Evolutionary conservation across 2,329 filamentous ascomycete genomes (phyloP), one percentile per base, ranked within the genome.

Genomic region (Alternaria angustiovoidea): DNA sequence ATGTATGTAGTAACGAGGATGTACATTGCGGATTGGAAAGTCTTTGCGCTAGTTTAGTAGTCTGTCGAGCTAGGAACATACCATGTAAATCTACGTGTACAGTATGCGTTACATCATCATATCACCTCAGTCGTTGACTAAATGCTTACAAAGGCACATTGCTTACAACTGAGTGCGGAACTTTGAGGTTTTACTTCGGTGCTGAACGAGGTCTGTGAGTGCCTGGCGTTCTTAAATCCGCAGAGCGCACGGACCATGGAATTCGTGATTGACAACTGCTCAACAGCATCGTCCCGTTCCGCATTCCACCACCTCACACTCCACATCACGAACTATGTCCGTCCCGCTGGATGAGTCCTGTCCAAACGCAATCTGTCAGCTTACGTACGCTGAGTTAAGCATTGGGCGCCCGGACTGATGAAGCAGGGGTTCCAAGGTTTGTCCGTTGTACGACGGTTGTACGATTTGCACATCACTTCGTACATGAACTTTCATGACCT

Each of bases 1-100:
- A 48, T 77, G 43, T 77, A 76, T 28, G 59, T 64, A 0, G 16
- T 73, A 8, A 72, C 75, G 8, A 70, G 77, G 22, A 66, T 72
- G 52, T 64, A 70, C 12, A 49, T 75, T 43, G 70, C 70, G 4
- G 65, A 65, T 1, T 73, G 74, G 66, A 73, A 74, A 63, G 26
- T 43, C 6, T 43, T 43, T 26, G 39, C 39, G 20, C 39, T 53
- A 34, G 18, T 36, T 4, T 30, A 24, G 39, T 24, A n/a, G 28
- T 20, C 4, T 12, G 11, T 4, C 11, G 20, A 42, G 12, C 22
- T 24, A 16, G 18, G 7, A 42, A 24, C 20, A 22, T 22, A 14
- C 39, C 18, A 11, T 22, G n/a, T 20, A 42, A 14, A 22, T 42
- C 20, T 42, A 42, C 20, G 8, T 42, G 18, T 22, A 42, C 20